A percentile compares a stretch with the other conserved stretches of the same genome.
Conservation (phyloP, 352 stramenopile species). For the Globisporangium paddicum region DNA sequence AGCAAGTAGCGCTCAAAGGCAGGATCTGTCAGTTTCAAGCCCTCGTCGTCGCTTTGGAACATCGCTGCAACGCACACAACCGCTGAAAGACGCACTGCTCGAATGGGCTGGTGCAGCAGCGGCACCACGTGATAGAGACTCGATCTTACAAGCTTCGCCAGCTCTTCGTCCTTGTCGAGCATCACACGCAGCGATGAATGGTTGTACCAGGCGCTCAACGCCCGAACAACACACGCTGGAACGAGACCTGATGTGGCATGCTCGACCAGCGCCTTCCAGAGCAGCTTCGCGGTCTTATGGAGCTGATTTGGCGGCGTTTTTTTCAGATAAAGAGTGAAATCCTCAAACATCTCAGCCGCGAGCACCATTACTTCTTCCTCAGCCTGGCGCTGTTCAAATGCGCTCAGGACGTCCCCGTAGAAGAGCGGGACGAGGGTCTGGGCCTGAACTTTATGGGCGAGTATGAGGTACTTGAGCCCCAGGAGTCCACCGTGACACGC, state of each 20-base stretch:
- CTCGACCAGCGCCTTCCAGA: constrained; percentile 37
- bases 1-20: constrained; percentile 27
- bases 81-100: constrained; percentile 35
- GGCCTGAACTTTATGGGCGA: constrained; percentile 47
- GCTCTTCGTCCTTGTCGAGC: constrained; percentile 20
- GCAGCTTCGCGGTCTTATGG: constrained; percentile 18
- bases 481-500: constrained; percentile 86
- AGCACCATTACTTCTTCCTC: constrained; percentile 74
- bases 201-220: constrained; percentile 44
- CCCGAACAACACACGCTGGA: constrained; percentile 23
- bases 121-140: constrained; percentile 35
- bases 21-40: not conserved
- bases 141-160: constrained; percentile 20
- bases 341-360: constrained; percentile 45
- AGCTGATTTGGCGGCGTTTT: constrained; percentile 17
- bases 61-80: constrained; percentile 43
- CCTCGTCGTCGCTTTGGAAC: constrained; percentile 13
- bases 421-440: constrained; percentile 39
- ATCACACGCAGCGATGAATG: constrained; percentile 14
- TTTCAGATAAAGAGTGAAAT: constrained; percentile 31
- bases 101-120: constrained; percentile 56
- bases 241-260: constrained; percentile 26
- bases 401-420: constrained; percentile 44
- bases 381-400: constrained; percentile 21
- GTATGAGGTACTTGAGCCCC: constrained; percentile 86